Evolutionary conservation across 371 early-diverging fungal species (phyloP), one percentile per base, ranked within the genome.

Genomic region (Enterocytospora artemiae): DNA sequence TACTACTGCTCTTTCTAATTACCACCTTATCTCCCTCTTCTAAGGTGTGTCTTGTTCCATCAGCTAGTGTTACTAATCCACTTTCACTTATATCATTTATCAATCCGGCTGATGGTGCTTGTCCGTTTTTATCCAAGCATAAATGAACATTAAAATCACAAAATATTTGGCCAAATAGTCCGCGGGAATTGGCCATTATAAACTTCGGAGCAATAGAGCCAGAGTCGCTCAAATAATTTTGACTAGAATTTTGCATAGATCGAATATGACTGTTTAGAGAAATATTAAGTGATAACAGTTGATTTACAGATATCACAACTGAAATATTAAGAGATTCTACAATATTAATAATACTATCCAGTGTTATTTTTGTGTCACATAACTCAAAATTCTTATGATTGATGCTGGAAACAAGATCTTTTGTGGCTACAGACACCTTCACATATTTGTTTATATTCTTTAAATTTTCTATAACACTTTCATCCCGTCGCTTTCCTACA

Each of bases 381-480:
- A n/a, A n/a, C n/a, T n/a, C n/a, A n/a, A n/a, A n/a, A 53, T 55
- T 32, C 36, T 59, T 52, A 24, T 58, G 55, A 52, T 30, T 28
- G 16, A 59, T n/a, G 9, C 5, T 4, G 9, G 4, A 4, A 46
- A 20, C 18, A 9, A 7, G 4, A 20, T 7, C 18, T 4, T 57
- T 37, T 9, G 69, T 65, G 1, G 53, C 28, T 1, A 60, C 52
- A 22, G 65, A 43, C 31, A 78, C 75, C 5, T 45, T 33, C 2
- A 96, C 97, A 76, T 97, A 95, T 70, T 84, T 84, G 79, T 99
- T 99, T 56, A 99, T 81, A 79, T 89, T 88, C 34, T 87, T 89
- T n/a, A 99, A 81, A 37, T 85, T 85, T 32, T 87, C 83, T 20
- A 84, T 79, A 9, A 89, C 80, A 7, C 84, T 85, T 52, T 81